Evolutionary conservation across 169 alveolate genomes (phyloP), one percentile per base, ranked within the genome.

Genomic region (Ichthyophthirius multifiliis): DNA sequence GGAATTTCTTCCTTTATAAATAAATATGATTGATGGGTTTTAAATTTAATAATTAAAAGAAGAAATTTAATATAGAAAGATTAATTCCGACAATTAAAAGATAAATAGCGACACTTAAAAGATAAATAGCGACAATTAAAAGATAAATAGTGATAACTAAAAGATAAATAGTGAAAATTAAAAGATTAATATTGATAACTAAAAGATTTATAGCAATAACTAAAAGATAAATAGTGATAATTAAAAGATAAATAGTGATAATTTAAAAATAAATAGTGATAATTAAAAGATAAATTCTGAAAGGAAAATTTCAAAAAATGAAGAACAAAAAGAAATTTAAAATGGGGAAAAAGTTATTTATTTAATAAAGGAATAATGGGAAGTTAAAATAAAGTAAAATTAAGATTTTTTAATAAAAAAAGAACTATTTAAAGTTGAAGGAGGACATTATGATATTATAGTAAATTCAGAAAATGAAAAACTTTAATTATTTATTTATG

Each of bases 391-490:
- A 65, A 82, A 83, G 78, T 79, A 94, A 76, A 83, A 91, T 1
- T 81, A 79, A 74, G 73, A 80, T 39, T 46, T 78, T 35, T 94
- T 92, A 18, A 55, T 85, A 30, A 79, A 84, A 76, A 88, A 88
- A 20, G 81, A 82, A 63, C 85, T 83, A 20, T 74, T 89, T 31
- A 94, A 94, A 80, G 90, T 94, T 44, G 92, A 91, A 81, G 92
- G 93, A n/a, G 95, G 97, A 63, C 97, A 94, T 73, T 96, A 96
- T 48, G 97, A 94, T 83, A 91, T 94, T 5, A 96, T 91, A 65
- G 93, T n/a, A n/a, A n/a, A n/a, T n/a, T n/a, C n/a, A n/a, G n/a
- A 95, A 13, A 95, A 90, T 45, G 71, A 39, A 27, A 55, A 34
- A 15, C 79, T 76, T 16, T 82, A 81, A 74, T 86, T 94, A n/a